These are phyloP conservation scores for Corylus avellana DNA, from an alignment of 306 rosid species.

Conservation along the genomic window DNA sequence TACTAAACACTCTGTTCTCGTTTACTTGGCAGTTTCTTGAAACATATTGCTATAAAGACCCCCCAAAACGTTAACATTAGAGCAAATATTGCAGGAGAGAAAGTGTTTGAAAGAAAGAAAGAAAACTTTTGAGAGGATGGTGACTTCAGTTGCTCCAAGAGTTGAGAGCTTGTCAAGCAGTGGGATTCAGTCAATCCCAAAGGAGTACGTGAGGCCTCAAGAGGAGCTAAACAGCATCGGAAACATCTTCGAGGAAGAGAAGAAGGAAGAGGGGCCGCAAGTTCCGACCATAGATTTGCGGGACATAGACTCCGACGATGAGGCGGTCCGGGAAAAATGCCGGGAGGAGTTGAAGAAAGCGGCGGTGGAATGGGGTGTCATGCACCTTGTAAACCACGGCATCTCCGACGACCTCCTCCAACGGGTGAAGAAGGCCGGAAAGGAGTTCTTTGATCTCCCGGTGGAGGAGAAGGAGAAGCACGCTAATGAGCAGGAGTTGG, in stretches of 20 bases:
- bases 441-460: constrained; percentile 50
- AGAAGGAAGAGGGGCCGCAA: constrained; percentile 52
- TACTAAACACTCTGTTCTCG: no score
- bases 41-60: not conserved
- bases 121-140: constrained; percentile 23
- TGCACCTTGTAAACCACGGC: constrained; percentile 83
- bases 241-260: constrained; percentile 65
- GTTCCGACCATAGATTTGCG: constrained; percentile 74
- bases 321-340: constrained; percentile 43
- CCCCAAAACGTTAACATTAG: not conserved
- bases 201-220: constrained; percentile 72
- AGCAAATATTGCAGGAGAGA: not conserved
- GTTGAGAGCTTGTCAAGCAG: constrained; percentile 72
- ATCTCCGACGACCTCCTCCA: constrained; percentile 52
- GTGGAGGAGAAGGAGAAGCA: constrained; percentile 74
- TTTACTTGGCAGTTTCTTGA: not conserved
- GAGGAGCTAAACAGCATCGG: constrained; percentile 67
- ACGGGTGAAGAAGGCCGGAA: constrained; percentile 51
- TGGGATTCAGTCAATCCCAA: constrained; percentile 59
- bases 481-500: constrained; percentile 62
- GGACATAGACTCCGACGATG: constrained; percentile 50
- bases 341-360: constrained; percentile 58
- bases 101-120: not conserved
- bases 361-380: constrained; percentile 84
- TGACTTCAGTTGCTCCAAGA: constrained; percentile 39